Evolutionary conservation across 2,329 filamentous ascomycete genomes (phyloP), one percentile per base, ranked within the genome.

Genomic region (Sclerotinia trifoliorum): DNA sequence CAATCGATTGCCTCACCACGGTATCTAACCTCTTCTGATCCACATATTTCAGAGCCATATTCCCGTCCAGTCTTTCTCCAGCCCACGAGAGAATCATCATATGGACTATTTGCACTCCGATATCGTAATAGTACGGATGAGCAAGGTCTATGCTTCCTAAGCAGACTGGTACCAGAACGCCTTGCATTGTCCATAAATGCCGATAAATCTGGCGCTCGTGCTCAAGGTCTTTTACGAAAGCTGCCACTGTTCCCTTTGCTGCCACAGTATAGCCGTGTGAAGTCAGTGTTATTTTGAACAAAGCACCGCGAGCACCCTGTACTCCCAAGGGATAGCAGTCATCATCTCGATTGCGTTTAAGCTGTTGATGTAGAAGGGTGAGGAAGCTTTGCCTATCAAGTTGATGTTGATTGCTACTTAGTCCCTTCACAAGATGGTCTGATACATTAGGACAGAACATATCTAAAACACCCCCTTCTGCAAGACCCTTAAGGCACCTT

Each of bases 171-270:
- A 63, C 32, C 5, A 1, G 32, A n/a, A 63, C 6, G 13, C 46
- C 46, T 61, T 61, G 39, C 8, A 79, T 51, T 3, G 70, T 58
- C 55, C 65, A 21, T 0, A 82, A 74, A 15, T 73, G 75, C 19
- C 72, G 6, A 68, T 82, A 82, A 0, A 81, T 73, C 1, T 44
- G 49, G 2, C 73, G 75, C 70, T 82, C 78, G 52, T 80, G 73
- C 67, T 77, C 39, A 6, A 81, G 78, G 66, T 79, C 74, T 17
- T 42, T 10, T 24, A 78, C 69, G n/a, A 79, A 80, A 6, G 67
- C 74, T 26, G 19, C 21, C 2, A 78, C 74, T 0, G 77, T 82
- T 24, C 78, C 78, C 35, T 63, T 52, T 48, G 26, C 60, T 51
- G 13, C 44, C 17, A 63, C 24, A 5, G 26, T 63, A 39, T 52